These are phyloP conservation scores for Neopestalotiopsis rosae DNA, from an alignment of 2,329 filamentous ascomycete genomes.

Conservation along the genomic window DNA sequence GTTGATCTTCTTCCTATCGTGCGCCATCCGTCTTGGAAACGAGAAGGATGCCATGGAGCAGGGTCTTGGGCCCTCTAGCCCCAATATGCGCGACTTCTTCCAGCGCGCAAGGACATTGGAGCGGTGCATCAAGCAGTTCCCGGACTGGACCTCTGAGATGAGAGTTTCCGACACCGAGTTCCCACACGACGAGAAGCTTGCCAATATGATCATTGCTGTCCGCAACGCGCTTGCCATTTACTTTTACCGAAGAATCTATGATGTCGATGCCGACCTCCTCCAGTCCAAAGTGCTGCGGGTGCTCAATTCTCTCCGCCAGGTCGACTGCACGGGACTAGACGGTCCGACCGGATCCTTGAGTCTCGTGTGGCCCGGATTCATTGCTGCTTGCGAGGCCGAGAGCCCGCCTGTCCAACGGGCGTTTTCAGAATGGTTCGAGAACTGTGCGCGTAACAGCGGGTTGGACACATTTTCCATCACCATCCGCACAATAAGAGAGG, in stretches of 20 bases:
- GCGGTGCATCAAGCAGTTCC: constrained; percentile 31
- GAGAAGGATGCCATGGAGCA: constrained; percentile 37
- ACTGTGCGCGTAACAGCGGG: constrained; percentile 34
- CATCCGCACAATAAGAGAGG: constrained; percentile 29
- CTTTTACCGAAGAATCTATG: constrained; percentile 45
- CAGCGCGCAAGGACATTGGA: constrained; percentile 39
- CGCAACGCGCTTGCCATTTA: constrained; percentile 42
- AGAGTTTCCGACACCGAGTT: background rate
- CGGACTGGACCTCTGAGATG: constrained; percentile 19
- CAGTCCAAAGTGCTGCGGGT: constrained; percentile 39
- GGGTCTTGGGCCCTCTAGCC: background rate
- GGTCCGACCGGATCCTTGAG: constrained; percentile 34
- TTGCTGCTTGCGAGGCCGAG: constrained; percentile 43
- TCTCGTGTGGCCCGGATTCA: constrained; percentile 44
- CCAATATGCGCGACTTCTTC: constrained; percentile 37
- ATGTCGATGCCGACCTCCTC: constrained; percentile 40
- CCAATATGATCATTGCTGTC: constrained; percentile 40
- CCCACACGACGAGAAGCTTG: constrained; percentile 23
- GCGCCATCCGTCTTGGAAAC: constrained; percentile 41
- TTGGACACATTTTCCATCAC: constrained; percentile 37
- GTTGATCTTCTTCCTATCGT: constrained; percentile 39
- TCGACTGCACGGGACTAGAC: constrained; percentile 22
- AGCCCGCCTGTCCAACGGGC: constrained; percentile 34
- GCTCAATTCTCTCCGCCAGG: constrained; percentile 36
- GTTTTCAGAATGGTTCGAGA: constrained; percentile 40